Base-by-base conservation (phyloP, 768 basidiomycete species). In the Scleroderma citrinum region DNA sequence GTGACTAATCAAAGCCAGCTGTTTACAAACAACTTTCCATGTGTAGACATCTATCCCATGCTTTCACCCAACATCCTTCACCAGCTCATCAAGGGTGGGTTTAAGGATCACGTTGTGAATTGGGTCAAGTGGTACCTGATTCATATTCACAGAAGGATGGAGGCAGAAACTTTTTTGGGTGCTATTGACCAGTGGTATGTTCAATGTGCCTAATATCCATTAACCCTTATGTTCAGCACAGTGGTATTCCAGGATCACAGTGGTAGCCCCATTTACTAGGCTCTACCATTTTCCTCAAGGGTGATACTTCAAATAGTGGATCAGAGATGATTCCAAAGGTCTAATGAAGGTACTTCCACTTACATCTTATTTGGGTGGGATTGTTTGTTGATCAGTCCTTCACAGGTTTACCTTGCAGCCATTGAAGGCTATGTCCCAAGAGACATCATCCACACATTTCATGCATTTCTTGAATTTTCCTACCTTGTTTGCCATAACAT, bases 21-120 rank as follows among this genome's bases (percentile, higher is more conserved):
- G 7, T 42, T 42, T 29, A 42, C 40, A 3, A 42, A n/a, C 7
- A 10, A 29, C 1, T 42, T 42, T 17, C 44, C 8, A 12, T n/a
- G 8, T 19, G 17, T 29, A 16, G 53, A 76, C 53, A 76, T 77
- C 38, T 71, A 68, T 48, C 0, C 14, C 0, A 64, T 49, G 20
- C 48, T 76, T 16, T 70, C 68, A 0, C 66, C 68, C n/a, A 60
- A 74, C 60, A 40, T 75, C n/a, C 68, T 76, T 12, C 75, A 78
- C 49, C 73, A 76, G 54, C 58, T 77, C 0, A 65, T 74, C 57
- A 72, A 77, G 52, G 75, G 76, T 0, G 47, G 73, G 0, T 71
- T 75, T 62, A 71, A 72, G 45, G 68, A 72, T 42, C 74, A 75
- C 44, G 39, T 71, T 3, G 58, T 68, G 0, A 60, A 56, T 4